phyloP scores from a whole-genome alignment of 2,329 filamentous ascomycete species.

The Aspergillus ochraceus region DNA sequence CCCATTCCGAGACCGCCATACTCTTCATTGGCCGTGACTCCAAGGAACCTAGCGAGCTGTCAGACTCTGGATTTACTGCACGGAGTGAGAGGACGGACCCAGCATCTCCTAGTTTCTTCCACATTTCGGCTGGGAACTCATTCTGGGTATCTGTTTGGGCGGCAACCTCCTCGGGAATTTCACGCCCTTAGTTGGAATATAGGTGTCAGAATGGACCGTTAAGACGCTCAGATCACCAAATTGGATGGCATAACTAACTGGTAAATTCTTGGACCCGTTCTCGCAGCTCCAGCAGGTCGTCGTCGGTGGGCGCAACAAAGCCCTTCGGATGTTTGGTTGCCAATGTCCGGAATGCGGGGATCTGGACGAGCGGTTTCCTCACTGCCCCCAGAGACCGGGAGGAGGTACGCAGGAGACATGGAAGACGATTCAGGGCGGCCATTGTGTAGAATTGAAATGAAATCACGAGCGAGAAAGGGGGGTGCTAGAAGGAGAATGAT shows the following conservation, averaged over 20 bases:
- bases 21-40: slow-evolving; percentile 89
- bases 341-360: slow-evolving; percentile 42
- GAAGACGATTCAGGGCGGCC: slow-evolving; percentile 30
- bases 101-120: slow-evolving; percentile 88
- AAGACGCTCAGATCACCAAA: not conserved
- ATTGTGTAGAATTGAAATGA: slow-evolving; percentile 19
- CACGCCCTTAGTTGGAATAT: slow-evolving; percentile 56
- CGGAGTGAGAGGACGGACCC: slow-evolving; percentile 44
- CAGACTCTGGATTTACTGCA: not conserved
- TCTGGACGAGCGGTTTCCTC: slow-evolving; percentile 31
- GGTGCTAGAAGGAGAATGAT: not conserved
- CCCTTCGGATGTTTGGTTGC: slow-evolving; percentile 69
- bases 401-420: slow-evolving; percentile 35
- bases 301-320: slow-evolving; percentile 65
- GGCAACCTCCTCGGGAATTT: slow-evolving; percentile 82
- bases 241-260: slow-evolving; percentile 35
- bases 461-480: not conserved
- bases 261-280: slow-evolving; percentile 87
- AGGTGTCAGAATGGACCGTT: not conserved
- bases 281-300: slow-evolving; percentile 77
- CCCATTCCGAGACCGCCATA: slow-evolving; percentile 89
- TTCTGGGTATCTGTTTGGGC: slow-evolving; percentile 80
- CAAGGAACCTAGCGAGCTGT: slow-evolving; percentile 64
- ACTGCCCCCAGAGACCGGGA: slow-evolving; percentile 28
- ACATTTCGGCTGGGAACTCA: slow-evolving; percentile 87